Evolutionary conservation across 495 filamentous ascomycete species (phyloP), one percentile per base, ranked within the genome.

Genomic region (Mytilinidion resinicola): DNA sequence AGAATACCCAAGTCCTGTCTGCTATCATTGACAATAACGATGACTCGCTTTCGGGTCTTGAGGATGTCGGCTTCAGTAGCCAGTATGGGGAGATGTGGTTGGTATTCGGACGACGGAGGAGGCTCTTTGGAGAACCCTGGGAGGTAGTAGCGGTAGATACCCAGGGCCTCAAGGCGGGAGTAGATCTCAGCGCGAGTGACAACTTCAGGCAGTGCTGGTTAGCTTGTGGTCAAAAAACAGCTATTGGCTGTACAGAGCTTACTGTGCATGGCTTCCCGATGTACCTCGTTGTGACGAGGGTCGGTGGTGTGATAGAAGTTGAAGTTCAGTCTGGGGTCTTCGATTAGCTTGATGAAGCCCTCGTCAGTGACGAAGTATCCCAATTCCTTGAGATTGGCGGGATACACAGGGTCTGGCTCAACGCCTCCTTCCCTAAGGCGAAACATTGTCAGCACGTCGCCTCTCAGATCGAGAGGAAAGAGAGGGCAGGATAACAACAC

Each of bases 21-120:
- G 1, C 77, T 67, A 57, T 92, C 85, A 57, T 87, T 86, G 61
- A 95, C 79, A 53, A 93, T 74, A 53, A 96, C 69, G n/a, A 95
- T 72, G 9, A 95, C 73, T 11, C 87, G 83, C 17, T 78, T 77
- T 30, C 79, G 82, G n/a, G 62, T 67, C 36, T 69, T 59, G 8
- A 95, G 66, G 52, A 86, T 76, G 4, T 67, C 59, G n/a, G 36
- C 69, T 15, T 12, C 83, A 82, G 44, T 82, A 66, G 65, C 64
- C 9, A 88, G 76, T 67, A 98, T 89, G 0, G 83, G 81, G 33
- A 90, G 73, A 61, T 88, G 81, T 1, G 85, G 81, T 2, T 3
- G 2, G 3, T 2, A 30, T 30, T 30, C 25, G 37, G 38, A 19
- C 4, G 78, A 68, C 3, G 71, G 59, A 0, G 73, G 58, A 41